A percentile compares a stretch with the other conserved stretches of the same genome.
phyloP scores from a whole-genome alignment of 495 filamentous ascomycete species.

The Aspergillus homomorphus region DNA sequence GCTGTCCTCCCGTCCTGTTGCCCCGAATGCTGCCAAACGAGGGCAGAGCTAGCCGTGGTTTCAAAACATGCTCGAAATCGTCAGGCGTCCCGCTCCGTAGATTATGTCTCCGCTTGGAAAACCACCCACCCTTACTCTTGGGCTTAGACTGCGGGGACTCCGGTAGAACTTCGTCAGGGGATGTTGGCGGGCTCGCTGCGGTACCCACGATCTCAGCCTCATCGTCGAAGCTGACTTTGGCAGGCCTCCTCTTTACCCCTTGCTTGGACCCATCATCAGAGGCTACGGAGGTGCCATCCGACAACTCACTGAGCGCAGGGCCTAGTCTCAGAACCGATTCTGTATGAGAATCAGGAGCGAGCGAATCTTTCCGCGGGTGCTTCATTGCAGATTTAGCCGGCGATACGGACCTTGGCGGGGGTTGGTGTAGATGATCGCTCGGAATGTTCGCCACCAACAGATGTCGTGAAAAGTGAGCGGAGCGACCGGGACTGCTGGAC shows the following conservation, averaged over 20 bases:
- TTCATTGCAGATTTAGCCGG: slow-evolving; percentile 88
- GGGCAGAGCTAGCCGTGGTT: slow-evolving; percentile 71
- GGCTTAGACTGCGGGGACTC: slow-evolving; percentile 48
- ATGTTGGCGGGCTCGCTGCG: slow-evolving; percentile 51
- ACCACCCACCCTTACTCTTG: slow-evolving; percentile 51
- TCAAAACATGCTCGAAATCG: slow-evolving; percentile 64
- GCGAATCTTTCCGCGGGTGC: slow-evolving; percentile 51
- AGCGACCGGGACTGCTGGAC: slow-evolving; percentile 62
- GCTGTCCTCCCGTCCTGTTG: slow-evolving; percentile 29
- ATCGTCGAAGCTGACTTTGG: slow-evolving; percentile 86
- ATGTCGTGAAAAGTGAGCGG: slow-evolving; percentile 68
- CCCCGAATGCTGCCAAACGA: slow-evolving; percentile 79
- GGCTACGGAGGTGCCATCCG: slow-evolving; percentile 54
- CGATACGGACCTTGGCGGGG: slow-evolving; percentile 75
- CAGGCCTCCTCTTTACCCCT: slow-evolving; percentile 60
- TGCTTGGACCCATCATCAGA: slow-evolving; percentile 57
- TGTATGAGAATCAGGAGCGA: slow-evolving; percentile 43
- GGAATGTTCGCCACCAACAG: slow-evolving; percentile 46
- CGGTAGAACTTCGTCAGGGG: slow-evolving; percentile 45
- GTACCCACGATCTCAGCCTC: slow-evolving; percentile 59
- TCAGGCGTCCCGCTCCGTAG: slow-evolving; percentile 38
- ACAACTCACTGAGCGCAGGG: slow-evolving; percentile 55
- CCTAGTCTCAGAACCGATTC: slow-evolving; percentile 24
- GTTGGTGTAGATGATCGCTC: slow-evolving; percentile 60
- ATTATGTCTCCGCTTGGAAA: slow-evolving; percentile 45